Percentiles rank a stretch among this genome's conserved stretches.
phyloP scores from a whole-genome alignment of 2,329 filamentous ascomycete species.

The Clonostachys sp. region DNA sequence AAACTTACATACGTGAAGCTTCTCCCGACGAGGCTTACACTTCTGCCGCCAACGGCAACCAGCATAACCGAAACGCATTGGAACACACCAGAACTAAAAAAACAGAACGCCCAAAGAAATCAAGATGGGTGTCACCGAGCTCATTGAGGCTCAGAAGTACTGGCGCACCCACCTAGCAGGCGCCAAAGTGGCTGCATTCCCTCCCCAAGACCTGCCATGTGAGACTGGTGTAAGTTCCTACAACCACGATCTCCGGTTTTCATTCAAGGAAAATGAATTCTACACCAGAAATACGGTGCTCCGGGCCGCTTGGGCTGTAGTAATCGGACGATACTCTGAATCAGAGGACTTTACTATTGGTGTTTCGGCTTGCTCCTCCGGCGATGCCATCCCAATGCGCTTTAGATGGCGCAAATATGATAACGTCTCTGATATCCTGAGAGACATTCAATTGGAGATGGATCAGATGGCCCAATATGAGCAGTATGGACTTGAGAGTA shows the following conservation, averaged over 20 bases:
- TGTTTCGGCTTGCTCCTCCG: constrained; percentile 6
- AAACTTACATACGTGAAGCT: too few species aligned
- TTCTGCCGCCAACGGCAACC: too few species aligned
- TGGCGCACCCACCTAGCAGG: constrained; percentile 7
- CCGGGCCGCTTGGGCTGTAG: not conserved
- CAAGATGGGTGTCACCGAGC: not conserved
- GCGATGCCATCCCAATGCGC: constrained; percentile 5
- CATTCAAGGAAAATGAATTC: not conserved
- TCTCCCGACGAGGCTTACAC: too few species aligned
- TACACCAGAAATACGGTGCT: not conserved
- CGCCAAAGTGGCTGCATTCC: constrained; percentile 6
- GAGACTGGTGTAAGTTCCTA: not conserved
- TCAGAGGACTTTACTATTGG: constrained; percentile 15
- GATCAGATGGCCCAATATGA: constrained; percentile 8
- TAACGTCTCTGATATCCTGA: constrained; percentile 2
- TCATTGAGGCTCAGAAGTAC: not conserved
- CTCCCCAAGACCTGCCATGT: not conserved
- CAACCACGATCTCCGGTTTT: not conserved
- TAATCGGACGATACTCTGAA: constrained; percentile 8
- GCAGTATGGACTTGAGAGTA: constrained; percentile 9
- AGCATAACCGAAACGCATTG: too few species aligned
- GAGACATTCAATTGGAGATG: constrained; percentile 4
- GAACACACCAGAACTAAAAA: too few species aligned
- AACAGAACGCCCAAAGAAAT: too few species aligned
- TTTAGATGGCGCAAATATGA: constrained; percentile 1